Conservation (phyloP, 2,329 filamentous ascomycete genomes). For the Calycina herbarum region DNA sequence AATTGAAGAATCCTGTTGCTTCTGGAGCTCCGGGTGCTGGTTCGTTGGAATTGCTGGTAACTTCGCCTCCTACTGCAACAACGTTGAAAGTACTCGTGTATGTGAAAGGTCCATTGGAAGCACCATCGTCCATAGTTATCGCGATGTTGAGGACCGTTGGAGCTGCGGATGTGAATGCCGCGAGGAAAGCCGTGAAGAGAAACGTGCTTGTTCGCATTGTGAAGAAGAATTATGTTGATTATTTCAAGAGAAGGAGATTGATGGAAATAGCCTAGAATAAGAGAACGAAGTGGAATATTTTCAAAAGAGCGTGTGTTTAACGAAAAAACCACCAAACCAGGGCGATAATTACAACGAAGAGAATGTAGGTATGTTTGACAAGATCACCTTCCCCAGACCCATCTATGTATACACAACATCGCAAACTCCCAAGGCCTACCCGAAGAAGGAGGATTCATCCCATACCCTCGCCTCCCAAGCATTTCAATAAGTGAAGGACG, state of each 20-base stretch:
- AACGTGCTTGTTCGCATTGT: conserved; percentile 1
- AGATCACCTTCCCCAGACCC: no score
- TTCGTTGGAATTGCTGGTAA: conserved; percentile 11
- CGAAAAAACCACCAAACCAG: no score
- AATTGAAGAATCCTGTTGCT: conserved; percentile 14
- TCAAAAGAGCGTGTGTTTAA: no score
- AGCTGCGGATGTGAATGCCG: not conserved
- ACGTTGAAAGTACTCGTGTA: conserved; percentile 9
- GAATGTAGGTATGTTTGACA: no score
- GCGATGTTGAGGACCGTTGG: conserved; percentile 7
- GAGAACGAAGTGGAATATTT: not conserved
- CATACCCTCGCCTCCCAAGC: no score
- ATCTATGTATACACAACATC: no score
- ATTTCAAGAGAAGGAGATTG: not conserved
- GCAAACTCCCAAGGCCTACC: no score
- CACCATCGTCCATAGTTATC: conserved; percentile 6
- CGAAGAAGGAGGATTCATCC: no score
- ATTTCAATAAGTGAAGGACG: no score
- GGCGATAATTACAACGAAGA: no score
- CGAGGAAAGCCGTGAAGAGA: not conserved
- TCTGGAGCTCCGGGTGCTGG: conserved; percentile 10
- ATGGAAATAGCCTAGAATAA: not conserved
- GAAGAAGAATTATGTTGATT: no score
- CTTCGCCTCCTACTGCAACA: conserved; percentile 1
- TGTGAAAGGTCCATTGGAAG: not conserved